Evolutionary conservation across 805 yeast species (phyloP), one percentile per base, ranked within the genome.

Genomic region (Lipomyces japonicus): DNA sequence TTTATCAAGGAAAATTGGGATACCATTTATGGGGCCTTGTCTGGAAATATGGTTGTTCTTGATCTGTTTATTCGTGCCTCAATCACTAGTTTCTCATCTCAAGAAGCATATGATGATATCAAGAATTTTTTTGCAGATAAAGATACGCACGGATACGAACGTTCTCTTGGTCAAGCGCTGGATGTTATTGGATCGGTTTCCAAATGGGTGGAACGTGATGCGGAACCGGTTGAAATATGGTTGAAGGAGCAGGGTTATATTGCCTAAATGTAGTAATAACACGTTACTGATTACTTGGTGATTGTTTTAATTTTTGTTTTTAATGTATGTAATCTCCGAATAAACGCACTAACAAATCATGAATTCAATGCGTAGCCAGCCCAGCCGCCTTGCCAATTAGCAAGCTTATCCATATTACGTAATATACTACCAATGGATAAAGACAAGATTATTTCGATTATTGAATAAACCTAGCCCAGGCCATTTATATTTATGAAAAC

Each of bases 91-190:
- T 63, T 72, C 44, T 71, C 71, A 22, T 63, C 75, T 14, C 57
- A 55, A 40, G 68, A 68, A 22, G 69, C 70, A 46, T 60, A 61
- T 23, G 61, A 54, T 10, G 77, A 74, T 43, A 68, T 76, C 25
- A 64, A 64, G 30, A 48, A 42, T 6, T 80, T 79, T 63, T 80
- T 80, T 59, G 63, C 59, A 9, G 65, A 61, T 48, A 74, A 72
- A 62, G 76, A 79, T 55, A 71, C 74, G 35, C 69, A 68, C 53
- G 84, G 82, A 7, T 81, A 76, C 57, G 84, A 81, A 58, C 74
- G 80, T 65, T 76, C 82, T 31, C 68, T 77, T 48, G 68, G 68
- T 22, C 85, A 81, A 65, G 73, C 76, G 18, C 64, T 80, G 62
- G 88, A 83, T 61, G 70, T 71, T 22, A 71, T 81, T 48, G 68